Evolutionary conservation across 148 eudicot genomes (phyloP).

Genomic region (Cornus florida): DNA sequence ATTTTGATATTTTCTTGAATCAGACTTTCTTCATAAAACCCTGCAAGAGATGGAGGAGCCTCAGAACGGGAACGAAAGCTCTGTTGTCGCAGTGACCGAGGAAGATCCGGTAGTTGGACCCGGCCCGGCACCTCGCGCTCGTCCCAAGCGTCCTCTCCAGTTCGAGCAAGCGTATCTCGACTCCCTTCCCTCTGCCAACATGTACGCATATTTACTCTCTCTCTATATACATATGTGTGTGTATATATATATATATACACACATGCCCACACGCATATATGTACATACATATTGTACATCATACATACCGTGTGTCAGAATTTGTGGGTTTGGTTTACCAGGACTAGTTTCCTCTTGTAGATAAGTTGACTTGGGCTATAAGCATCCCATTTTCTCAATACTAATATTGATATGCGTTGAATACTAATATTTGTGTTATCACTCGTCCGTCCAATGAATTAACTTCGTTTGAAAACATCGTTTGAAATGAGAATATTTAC

Average conservation of each 20-base stretch:
- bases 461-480: no score
- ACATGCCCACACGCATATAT: no score
- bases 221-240: neutral
- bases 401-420: no score
- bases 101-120: slow-evolving; percentile 68
- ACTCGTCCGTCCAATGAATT: no score
- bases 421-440: no score
- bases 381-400: no score
- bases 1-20: neutral
- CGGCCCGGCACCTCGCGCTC: slow-evolving; percentile 67
- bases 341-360: no score
- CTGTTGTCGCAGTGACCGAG: slow-evolving; percentile 17
- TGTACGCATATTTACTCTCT: slow-evolving; percentile 37
- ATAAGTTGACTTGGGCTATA: no score
- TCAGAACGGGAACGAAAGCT: slow-evolving; percentile 19
- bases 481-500: no score
- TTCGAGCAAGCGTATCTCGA: slow-evolving; percentile 95
- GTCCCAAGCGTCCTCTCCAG: slow-evolving; percentile 87
- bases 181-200: slow-evolving; percentile 87
- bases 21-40: neutral
- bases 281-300: no score
- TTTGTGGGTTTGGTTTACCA: no score
- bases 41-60: slow-evolving; percentile 2
- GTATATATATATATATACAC: neutral
- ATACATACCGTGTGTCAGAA: no score